phyloP scores from a whole-genome alignment of 768 basidiomycete species.

The Collybia mongolica region DNA sequence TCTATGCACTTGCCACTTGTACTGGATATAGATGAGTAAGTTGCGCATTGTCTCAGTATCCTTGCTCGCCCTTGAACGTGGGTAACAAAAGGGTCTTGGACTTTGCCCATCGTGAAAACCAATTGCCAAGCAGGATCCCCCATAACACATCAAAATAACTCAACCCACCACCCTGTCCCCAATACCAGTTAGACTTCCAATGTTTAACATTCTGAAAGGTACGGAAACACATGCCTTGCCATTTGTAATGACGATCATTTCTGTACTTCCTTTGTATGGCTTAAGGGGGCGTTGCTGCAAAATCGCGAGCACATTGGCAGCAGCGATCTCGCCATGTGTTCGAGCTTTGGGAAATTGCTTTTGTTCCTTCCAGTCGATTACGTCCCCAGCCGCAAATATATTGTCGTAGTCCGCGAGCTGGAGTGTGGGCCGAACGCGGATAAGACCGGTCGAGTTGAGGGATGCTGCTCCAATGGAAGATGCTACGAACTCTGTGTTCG shows the following conservation, averaged over 20 bases:
- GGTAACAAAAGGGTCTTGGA: constrained; percentile 28
- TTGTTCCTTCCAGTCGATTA: constrained; percentile 63
- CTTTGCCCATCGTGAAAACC: constrained; percentile 39
- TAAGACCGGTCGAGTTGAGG: constrained; percentile 37
- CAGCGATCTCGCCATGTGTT: constrained; percentile 44
- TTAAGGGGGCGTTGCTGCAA: constrained; percentile 33
- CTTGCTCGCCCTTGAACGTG: constrained; percentile 13
- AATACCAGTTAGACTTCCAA: constrained; percentile 2
- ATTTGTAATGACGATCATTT: constrained; percentile 57
- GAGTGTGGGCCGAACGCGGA: constrained; percentile 59
- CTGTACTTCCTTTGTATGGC: constrained; percentile 47
- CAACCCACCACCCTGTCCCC: constrained; percentile 37
- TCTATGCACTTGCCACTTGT: no score
- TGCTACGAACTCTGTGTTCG: constrained; percentile 51
- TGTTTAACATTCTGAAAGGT: not conserved
- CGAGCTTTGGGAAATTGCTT: constrained; percentile 50
- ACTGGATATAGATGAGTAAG: no score
- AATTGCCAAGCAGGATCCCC: constrained; percentile 46
- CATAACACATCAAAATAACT: constrained; percentile 44
- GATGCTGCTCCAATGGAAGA: constrained; percentile 32
- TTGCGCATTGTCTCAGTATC: constrained; percentile 4
- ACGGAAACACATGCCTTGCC: constrained; percentile 43
- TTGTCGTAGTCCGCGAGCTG: constrained; percentile 49
- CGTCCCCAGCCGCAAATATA: constrained; percentile 69
- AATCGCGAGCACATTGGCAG: constrained; percentile 46